phyloP scores from a whole-genome alignment of 2,329 filamentous ascomycete genomes.

The Phialemonium atrogriseum region DNA sequence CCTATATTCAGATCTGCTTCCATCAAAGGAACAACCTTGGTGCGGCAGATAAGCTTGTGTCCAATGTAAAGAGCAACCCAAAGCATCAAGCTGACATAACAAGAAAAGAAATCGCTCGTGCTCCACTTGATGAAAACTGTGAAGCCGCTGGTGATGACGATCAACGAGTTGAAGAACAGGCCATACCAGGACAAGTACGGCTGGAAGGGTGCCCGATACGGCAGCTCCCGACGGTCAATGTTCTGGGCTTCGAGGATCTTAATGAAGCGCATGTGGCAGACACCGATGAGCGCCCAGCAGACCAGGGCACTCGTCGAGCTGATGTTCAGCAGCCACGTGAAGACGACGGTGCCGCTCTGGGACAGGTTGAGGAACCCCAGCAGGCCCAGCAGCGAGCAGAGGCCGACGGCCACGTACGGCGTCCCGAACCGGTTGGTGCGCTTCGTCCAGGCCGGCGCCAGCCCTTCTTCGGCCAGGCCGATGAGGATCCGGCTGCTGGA shows the following conservation, averaged over 20 bases:
- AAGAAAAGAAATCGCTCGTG: slow-evolving; percentile 52
- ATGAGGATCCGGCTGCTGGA: slow-evolving; percentile 62
- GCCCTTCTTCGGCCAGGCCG: slow-evolving; percentile 54
- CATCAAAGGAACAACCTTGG: slow-evolving; percentile 25
- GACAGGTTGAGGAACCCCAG: slow-evolving; percentile 63
- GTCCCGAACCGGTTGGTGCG: slow-evolving; percentile 53
- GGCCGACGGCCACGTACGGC: slow-evolving; percentile 51
- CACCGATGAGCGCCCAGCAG: slow-evolving; percentile 58
- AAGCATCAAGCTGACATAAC: slow-evolving; percentile 57
- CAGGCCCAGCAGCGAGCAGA: slow-evolving; percentile 49
- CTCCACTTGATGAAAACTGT: slow-evolving; percentile 58
- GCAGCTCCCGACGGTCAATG: slow-evolving; percentile 48
- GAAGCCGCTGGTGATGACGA: slow-evolving; percentile 62
- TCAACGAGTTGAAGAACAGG: slow-evolving; percentile 54
- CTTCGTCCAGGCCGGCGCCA: slow-evolving; percentile 52
- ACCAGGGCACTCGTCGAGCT: slow-evolving; percentile 62
- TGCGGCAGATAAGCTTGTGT: slow-evolving; percentile 47
- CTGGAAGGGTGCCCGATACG: slow-evolving; percentile 54
- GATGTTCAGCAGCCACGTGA: slow-evolving; percentile 67
- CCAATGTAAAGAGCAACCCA: slow-evolving; percentile 51
- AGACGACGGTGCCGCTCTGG: slow-evolving; percentile 48
- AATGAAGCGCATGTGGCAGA: slow-evolving; percentile 59
- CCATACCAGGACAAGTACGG: slow-evolving; percentile 59
- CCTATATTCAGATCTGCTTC: slow-evolving; percentile 25
- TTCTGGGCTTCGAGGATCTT: slow-evolving; percentile 46